A percentile compares a stretch with the other conserved stretches of the same genome.
Conservation (phyloP, 192 early-diverging fungal species). For the Coemansia sp. region DNA sequence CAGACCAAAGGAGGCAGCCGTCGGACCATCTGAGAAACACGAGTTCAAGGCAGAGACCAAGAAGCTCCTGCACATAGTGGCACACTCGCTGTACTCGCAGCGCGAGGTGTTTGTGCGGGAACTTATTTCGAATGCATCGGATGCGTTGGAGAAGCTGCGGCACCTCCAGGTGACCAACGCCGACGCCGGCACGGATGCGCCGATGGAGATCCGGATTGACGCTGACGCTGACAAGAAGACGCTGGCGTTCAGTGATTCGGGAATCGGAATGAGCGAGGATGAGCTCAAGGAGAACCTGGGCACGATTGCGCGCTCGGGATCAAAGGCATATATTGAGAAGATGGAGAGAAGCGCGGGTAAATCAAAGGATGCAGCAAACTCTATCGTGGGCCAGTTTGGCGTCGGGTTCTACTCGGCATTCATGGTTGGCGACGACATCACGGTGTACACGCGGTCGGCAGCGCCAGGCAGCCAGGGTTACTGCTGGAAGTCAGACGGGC, state of each 20-base stretch:
- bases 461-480: constrained; percentile 76
- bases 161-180: constrained; percentile 80
- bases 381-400: constrained; percentile 97
- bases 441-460: constrained; percentile 89
- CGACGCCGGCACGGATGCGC: constrained; percentile 74
- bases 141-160: constrained; percentile 92
- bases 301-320: constrained; percentile 98
- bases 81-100: constrained; percentile 95
- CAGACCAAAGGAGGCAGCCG: constrained; percentile 49
- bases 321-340: constrained; percentile 79
- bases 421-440: constrained; percentile 92
- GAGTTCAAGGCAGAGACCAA: constrained; percentile 88
- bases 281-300: constrained; percentile 91
- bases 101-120: constrained; percentile 96
- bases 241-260: constrained; percentile 87
- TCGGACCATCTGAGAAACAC: constrained; percentile 57
- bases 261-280: constrained; percentile 93
- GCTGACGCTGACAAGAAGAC: constrained; percentile 72
- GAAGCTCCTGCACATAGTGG: constrained; percentile 90
- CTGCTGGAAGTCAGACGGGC: constrained; percentile 94
- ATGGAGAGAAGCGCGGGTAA: constrained; percentile 44
- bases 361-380: constrained; percentile 61
- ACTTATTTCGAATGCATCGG: constrained; percentile 93
- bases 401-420: constrained; percentile 99
- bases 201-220: constrained; percentile 82